These are phyloP conservation scores for Botryotinia calthae DNA, from an alignment of 2,329 filamentous ascomycete species.

Conservation along the genomic window DNA sequence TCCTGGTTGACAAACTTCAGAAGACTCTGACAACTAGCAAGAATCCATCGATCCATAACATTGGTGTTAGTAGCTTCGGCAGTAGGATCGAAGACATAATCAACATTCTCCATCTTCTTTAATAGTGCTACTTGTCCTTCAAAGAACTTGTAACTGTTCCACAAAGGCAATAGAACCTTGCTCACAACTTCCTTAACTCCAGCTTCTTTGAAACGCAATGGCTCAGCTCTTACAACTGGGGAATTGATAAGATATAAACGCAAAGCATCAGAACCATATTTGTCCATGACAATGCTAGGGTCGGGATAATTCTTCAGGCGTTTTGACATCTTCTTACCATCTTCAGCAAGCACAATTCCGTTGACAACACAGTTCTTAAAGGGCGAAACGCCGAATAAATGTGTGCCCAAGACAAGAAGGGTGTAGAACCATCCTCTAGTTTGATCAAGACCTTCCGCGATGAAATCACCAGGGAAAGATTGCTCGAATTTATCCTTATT, in stretches of 20 bases:
- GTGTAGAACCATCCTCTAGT: conserved; percentile 98
- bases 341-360: conserved; percentile 87
- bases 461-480: conserved; percentile 88
- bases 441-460: conserved; percentile 89
- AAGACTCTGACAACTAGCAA: conserved; percentile 88
- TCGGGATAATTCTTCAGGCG: conserved; percentile 95
- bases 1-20: conserved; percentile 90
- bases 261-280: conserved; percentile 88
- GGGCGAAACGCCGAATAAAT: conserved; percentile 78
- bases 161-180: conserved; percentile 84
- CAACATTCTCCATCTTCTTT: conserved; percentile 77
- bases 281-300: conserved; percentile 75
- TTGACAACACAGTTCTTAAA: conserved; percentile 98
- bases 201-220: conserved; percentile 83
- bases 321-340: conserved; percentile 99
- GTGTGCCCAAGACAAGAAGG: conserved; percentile 80
- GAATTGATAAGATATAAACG: conserved; percentile 97
- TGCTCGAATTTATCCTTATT: conserved; percentile 77
- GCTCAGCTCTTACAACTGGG: conserved; percentile 87
- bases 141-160: conserved; percentile 98
- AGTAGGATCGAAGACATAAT: conserved; percentile 75
- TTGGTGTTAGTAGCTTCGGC: conserved; percentile 77
- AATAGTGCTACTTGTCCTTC: conserved; percentile 80
- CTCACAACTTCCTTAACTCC: conserved; percentile 95
- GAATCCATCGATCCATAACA: conserved; percentile 94